These are phyloP conservation scores for Ceratocystis eucalypticola DNA, from an alignment of 2,329 filamentous ascomycete species.

Conservation along the genomic window DNA sequence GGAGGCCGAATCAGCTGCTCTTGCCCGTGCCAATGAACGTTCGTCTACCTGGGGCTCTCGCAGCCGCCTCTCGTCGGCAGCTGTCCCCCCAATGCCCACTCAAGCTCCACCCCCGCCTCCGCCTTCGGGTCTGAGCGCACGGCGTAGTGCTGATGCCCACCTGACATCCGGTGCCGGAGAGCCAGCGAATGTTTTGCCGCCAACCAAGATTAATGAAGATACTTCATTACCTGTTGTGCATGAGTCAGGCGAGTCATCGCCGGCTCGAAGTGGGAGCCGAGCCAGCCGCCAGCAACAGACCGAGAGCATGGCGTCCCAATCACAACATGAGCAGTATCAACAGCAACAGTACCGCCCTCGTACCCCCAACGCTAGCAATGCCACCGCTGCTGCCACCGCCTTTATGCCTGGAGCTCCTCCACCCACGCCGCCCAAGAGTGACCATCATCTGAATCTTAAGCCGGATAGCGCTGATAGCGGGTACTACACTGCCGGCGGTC, in stretches of 20 bases:
- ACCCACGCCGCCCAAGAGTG: conserved; percentile 36
- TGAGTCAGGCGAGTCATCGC: conserved; percentile 68
- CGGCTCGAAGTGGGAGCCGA: conserved; percentile 44
- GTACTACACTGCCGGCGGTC: conserved; percentile 27
- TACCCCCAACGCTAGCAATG: conserved; percentile 27
- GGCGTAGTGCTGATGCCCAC: conserved; percentile 29
- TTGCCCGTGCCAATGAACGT: conserved; percentile 24
- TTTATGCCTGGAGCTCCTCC: conserved; percentile 24
- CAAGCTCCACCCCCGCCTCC: conserved; percentile 34
- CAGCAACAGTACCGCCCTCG: conserved; percentile 25
- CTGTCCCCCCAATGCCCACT: conserved; percentile 33
- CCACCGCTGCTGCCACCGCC: conserved; percentile 24
- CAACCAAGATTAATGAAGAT: conserved; percentile 24
- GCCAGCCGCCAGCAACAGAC: conserved; percentile 30
- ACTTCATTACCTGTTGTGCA: conserved; percentile 67
- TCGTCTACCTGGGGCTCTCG: conserved; percentile 28
- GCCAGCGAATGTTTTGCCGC: neutral
- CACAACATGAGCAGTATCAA: neutral
- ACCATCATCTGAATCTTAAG: conserved; percentile 29
- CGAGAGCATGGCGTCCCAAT: neutral
- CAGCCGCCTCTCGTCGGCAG: conserved; percentile 23
- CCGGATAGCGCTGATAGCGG: conserved; percentile 37
- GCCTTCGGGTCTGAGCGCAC: conserved; percentile 27
- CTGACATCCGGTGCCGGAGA: neutral
- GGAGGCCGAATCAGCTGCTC: conserved; percentile 33